Evolutionary conservation across 164 flowering plant species (phyloP).

Genomic region (Tinospora cordifolia): DNA sequence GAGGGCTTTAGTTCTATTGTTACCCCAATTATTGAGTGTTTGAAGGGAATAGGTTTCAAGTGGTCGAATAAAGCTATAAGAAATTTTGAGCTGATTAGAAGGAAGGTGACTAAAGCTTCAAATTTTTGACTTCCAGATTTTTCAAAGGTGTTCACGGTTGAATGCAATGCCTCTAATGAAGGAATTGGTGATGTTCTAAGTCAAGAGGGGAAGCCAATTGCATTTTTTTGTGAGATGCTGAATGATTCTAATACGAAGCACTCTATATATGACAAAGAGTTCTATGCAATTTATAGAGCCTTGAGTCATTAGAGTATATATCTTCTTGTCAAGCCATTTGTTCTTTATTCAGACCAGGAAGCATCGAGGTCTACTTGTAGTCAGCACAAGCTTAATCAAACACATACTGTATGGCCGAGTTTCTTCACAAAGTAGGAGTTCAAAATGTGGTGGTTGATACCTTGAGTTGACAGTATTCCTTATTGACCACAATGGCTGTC

Average conservation of each 20-base stretch:
- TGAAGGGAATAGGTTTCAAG: too few relatives aligned
- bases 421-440: not conserved
- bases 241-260: too few relatives aligned
- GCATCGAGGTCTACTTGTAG: not conserved
- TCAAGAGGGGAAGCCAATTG: not conserved
- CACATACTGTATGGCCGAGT: too few relatives aligned
- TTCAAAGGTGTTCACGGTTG: not conserved
- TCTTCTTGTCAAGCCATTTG: not conserved
- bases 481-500: too few relatives aligned
- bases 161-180: not conserved
- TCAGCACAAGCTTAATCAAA: too few relatives aligned
- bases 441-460: slow-evolving; percentile 3
- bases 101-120: not conserved
- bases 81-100: not conserved
- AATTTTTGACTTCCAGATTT: not conserved
- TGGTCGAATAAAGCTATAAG: too few relatives aligned
- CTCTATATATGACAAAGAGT: too few relatives aligned
- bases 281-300: too few relatives aligned
- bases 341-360: slow-evolving; percentile 7
- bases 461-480: too few relatives aligned
- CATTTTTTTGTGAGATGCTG: too few relatives aligned
- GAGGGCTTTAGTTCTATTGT: not conserved
- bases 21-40: too few relatives aligned
- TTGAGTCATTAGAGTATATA: slow-evolving; percentile 10
- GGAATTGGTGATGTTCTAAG: slow-evolving; percentile 1